Conservation (phyloP, 805 yeast genomes). For the Metschnikowia hibisci region DNA sequence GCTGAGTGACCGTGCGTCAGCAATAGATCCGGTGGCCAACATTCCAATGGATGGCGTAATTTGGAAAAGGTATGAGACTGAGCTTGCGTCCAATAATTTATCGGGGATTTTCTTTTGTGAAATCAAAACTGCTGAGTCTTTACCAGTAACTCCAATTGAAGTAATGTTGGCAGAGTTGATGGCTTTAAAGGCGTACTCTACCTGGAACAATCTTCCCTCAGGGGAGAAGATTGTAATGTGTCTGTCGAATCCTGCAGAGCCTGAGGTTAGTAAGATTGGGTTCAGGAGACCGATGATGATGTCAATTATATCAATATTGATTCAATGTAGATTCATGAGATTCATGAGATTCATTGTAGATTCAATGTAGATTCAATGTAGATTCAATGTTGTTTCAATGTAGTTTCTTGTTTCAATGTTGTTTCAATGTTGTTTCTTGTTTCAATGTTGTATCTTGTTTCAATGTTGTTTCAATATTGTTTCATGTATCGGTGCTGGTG, state of each 20-base stretch:
- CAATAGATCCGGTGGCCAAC: conserved; percentile 92
- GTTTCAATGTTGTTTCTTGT: too few relatives aligned
- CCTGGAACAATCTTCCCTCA: conserved; percentile 96
- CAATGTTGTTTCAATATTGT: background rate
- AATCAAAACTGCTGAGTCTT: conserved; percentile 80
- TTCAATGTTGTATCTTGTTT: too few relatives aligned
- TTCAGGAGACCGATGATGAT: too few relatives aligned
- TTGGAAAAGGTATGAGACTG: conserved; percentile 82
- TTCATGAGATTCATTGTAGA: too few relatives aligned
- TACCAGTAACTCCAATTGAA: conserved; percentile 81
- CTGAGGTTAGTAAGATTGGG: conserved; percentile 41
- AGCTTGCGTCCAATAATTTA: conserved; percentile 79
- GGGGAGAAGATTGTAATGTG: conserved; percentile 98
- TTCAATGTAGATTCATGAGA: too few relatives aligned
- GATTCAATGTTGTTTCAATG: too few relatives aligned
- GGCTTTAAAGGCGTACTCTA: conserved; percentile 96
- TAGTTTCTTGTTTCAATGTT: too few relatives aligned
- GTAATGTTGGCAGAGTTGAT: conserved; percentile 90
- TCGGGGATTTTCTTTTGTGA: conserved; percentile 97
- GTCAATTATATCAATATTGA: background rate
- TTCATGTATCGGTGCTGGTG: too few relatives aligned
- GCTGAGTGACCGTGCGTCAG: conserved; percentile 91
- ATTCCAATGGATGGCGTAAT: conserved; percentile 81
- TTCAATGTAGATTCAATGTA: too few relatives aligned
- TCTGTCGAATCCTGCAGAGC: conserved; percentile 95